Evolutionary conservation across 371 early-diverging fungal genomes (phyloP), one percentile per base, ranked within the genome.

Genomic region (Lichtheimia ramosa): DNA sequence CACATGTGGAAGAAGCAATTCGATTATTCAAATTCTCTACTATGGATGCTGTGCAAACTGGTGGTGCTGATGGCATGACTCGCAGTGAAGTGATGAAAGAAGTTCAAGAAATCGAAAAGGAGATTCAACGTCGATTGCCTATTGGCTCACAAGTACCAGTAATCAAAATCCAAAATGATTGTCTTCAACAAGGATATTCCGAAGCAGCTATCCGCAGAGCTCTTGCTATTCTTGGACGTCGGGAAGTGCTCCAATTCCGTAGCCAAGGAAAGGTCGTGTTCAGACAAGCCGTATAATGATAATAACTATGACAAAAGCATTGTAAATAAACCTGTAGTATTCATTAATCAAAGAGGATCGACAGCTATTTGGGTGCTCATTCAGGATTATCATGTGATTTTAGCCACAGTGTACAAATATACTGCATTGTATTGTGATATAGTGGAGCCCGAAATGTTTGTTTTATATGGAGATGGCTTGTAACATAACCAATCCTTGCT

Each of bases 1-100:
- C 83, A 52, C 99, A 99, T 71, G 98, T 99, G 20, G 97, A 97
- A 59, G 99, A 99, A 77, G 99, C 99, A 3, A 95, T 99, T 52
- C 89, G 99, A 20, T 77, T 99, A 51, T 99, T 99, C 83, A 94
- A 95, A 72, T 86, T 87, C 59, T 97, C 98, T 18, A 99, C 99
- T 7, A 94, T 99, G 94, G 94, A 95, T 64, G 99, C 99, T 7
- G 90, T 96, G 48, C 87, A 94, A 68, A 85, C 86, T 48, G 92
- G 92, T 48, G 89, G 89, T 58, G 86, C 77, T 18, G 89, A 92
- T 63, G 94, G 94, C 46, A 76, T 88, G 73, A 83, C 89, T 5
- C 84, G 93, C 23, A 70, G 79, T 51, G 88, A 93, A 53, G 72
- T 93, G 43, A 79, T 86, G 63, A 70, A 73, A 12, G 90, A 94